Conservation (phyloP, 2,329 filamentous ascomycete genomes). For the Rhexocercosporidium sp. region DNA sequence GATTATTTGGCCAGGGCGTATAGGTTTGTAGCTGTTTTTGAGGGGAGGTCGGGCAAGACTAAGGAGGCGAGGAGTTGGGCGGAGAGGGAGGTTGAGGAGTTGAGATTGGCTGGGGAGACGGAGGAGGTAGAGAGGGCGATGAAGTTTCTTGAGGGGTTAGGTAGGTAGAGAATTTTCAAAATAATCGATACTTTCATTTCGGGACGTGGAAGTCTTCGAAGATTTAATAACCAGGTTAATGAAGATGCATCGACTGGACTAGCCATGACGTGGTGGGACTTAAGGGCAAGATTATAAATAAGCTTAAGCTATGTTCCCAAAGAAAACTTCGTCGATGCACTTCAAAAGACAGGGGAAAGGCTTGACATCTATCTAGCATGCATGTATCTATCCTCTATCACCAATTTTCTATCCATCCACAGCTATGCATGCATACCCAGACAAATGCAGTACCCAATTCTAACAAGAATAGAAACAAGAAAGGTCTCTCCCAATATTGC, state of each 20-base stretch:
- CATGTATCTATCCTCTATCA: constrained; percentile 3
- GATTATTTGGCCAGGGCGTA: constrained; percentile 38
- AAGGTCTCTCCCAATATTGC: not conserved
- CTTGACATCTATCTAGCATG: not conserved
- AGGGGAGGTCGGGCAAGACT: constrained; percentile 23
- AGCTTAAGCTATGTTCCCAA: too few relatives aligned
- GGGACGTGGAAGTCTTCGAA: too few relatives aligned
- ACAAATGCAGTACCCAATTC: not conserved
- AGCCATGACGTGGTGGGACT: too few relatives aligned
- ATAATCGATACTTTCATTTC: too few relatives aligned
- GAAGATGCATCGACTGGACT: too few relatives aligned
- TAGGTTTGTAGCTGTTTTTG: constrained; percentile 34
- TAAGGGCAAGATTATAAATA: too few relatives aligned
- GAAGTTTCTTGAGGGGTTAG: not conserved
- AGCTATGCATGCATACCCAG: not conserved
- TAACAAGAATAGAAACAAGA: not conserved
- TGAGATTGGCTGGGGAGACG: constrained; percentile 3
- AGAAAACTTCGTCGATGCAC: too few relatives aligned
- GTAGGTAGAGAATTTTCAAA: too few relatives aligned
- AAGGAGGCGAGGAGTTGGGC: constrained; percentile 34
- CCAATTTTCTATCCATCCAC: constrained; percentile 3
- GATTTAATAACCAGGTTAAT: too few relatives aligned
- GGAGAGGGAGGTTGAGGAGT: constrained; percentile 29
- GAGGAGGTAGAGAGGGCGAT: not conserved
- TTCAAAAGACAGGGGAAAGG: too few relatives aligned